phyloP scores from a whole-genome alignment of 192 early-diverging fungal species.

The Anaeromyces robustus region DNA sequence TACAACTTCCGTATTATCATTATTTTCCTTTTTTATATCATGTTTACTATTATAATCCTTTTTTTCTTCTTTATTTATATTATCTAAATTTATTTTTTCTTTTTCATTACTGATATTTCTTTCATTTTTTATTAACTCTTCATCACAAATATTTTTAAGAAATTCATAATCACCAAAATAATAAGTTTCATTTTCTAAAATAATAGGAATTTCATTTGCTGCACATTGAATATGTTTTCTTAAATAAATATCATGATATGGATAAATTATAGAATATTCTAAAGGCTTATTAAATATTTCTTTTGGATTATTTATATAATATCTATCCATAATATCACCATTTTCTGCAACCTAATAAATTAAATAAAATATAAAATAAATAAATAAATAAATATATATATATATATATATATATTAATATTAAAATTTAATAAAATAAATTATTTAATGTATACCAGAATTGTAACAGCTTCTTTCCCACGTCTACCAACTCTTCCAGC shows the following conservation, averaged over 20 bases:
- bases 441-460: too few species aligned
- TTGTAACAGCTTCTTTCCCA: constrained; percentile 31
- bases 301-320: constrained; percentile 17
- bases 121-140: neutral
- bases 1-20: too few species aligned
- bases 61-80: neutral
- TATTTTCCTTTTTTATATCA: too few species aligned
- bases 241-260: neutral
- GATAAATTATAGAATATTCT: constrained; percentile 15
- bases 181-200: neutral
- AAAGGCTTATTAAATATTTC: constrained; percentile 28
- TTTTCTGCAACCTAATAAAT: constrained; percentile 3
- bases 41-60: neutral
- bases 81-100: neutral
- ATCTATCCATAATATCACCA: constrained; percentile 40
- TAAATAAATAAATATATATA: too few species aligned
- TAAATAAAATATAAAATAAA: neutral
- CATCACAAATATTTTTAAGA: neutral
- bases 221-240: neutral
- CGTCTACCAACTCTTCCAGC: constrained; percentile 57
- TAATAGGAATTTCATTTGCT: neutral
- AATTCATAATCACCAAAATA: neutral
- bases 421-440: too few species aligned
- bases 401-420: too few species aligned
- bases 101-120: neutral